Evolutionary conservation across 2,329 filamentous ascomycete genomes (phyloP).

Genomic region (Talaromyces sp.): DNA sequence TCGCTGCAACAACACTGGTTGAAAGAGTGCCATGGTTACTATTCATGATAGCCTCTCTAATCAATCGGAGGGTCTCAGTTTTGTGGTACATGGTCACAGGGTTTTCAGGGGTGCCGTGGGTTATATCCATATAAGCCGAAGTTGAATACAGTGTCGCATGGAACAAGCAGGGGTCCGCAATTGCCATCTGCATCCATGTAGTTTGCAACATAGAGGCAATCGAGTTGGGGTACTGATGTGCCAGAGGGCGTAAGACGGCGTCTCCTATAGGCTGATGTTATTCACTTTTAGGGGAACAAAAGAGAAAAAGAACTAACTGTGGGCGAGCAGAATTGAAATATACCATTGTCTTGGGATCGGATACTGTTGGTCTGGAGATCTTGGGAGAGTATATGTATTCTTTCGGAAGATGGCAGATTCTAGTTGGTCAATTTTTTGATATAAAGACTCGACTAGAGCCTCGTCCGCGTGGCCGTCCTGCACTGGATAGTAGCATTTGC

Average conservation of each 20-base stretch:
- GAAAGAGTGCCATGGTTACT: not conserved
- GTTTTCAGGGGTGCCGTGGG: not conserved
- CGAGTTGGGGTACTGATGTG: slow-evolving; percentile 1
- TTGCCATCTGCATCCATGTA: slow-evolving; percentile 1
- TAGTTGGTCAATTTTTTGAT: slow-evolving; percentile 5
- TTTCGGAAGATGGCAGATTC: not conserved
- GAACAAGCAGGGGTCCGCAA: slow-evolving; percentile 4
- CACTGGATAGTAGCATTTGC: slow-evolving; percentile 7
- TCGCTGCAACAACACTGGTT: not conserved
- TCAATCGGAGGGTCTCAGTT: slow-evolving; percentile 1
- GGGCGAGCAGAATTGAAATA: slow-evolving; percentile 1
- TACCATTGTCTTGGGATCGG: slow-evolving; percentile 6
- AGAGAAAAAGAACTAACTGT: not conserved
- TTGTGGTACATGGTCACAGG: slow-evolving; percentile 3
- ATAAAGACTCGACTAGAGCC: slow-evolving; percentile 5
- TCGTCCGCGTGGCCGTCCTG: not conserved
- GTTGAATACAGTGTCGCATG: slow-evolving; percentile 6
- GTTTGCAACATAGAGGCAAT: slow-evolving; percentile 4
- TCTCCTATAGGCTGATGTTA: slow-evolving; percentile 1
- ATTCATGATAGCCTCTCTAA: not conserved
- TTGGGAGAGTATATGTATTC: not conserved
- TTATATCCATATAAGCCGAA: slow-evolving; percentile 2
- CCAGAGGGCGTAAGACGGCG: not conserved
- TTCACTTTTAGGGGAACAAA: not conserved
- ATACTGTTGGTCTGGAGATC: not conserved